phyloP scores from a whole-genome alignment of 2,329 filamentous ascomycete species.

The Ciborinia camelliae region DNA sequence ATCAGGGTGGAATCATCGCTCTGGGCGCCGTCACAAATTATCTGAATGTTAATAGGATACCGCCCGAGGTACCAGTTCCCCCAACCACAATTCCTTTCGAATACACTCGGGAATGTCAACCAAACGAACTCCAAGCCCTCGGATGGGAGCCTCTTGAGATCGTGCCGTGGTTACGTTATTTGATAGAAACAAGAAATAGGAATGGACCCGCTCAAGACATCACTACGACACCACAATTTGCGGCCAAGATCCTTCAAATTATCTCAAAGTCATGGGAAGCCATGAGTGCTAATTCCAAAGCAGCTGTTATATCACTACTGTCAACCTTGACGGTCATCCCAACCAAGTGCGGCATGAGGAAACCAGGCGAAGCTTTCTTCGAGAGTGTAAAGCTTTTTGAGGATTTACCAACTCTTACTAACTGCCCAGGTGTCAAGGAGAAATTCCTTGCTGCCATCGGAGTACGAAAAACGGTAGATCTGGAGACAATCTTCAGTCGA shows the following conservation, averaged over 20 bases:
- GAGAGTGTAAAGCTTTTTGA: conserved; percentile 92
- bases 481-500: conserved; percentile 88
- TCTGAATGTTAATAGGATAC: conserved; percentile 73
- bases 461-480: conserved; percentile 90
- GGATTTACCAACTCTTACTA: conserved; percentile 78
- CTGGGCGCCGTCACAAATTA: conserved; percentile 73
- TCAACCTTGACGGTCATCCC: conserved; percentile 73
- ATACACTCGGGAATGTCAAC: conserved; percentile 69
- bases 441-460: conserved; percentile 81
- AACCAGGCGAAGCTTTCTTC: conserved; percentile 84
- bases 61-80: conserved; percentile 76
- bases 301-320: conserved; percentile 61
- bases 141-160: conserved; percentile 85
- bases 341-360: conserved; percentile 85
- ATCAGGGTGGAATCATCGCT: conserved; percentile 68
- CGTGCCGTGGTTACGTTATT: conserved; percentile 78
- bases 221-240: conserved; percentile 68
- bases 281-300: conserved; percentile 64
- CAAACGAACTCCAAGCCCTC: conserved; percentile 69
- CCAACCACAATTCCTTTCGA: conserved; percentile 77
- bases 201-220: conserved; percentile 64
- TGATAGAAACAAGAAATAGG: conserved; percentile 64
- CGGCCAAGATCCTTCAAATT: conserved; percentile 71
- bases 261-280: conserved; percentile 89
- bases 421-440: conserved; percentile 78